phyloP scores from a whole-genome alignment of 257 asterid species.

The Solanum chmielewskii region DNA sequence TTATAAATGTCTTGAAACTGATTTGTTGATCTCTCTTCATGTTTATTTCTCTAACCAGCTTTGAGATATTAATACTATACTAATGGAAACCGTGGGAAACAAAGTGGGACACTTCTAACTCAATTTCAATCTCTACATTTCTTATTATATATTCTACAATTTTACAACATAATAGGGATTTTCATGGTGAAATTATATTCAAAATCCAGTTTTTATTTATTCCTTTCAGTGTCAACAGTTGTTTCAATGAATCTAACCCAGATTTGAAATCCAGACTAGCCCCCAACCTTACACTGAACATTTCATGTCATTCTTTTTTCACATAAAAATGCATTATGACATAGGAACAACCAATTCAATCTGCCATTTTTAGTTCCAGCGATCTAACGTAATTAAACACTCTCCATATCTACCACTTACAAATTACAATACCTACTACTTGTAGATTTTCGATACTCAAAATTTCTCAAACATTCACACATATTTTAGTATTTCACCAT shows the following conservation, averaged over 20 bases:
- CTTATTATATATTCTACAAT: neutral
- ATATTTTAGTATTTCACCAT: neutral
- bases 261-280: neutral
- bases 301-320: neutral
- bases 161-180: neutral
- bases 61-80: neutral
- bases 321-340: neutral
- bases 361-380: neutral
- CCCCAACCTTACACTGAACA: neutral
- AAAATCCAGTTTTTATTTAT: neutral
- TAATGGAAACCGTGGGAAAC: neutral
- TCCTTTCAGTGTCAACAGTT: neutral
- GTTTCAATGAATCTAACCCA: neutral
- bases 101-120: neutral
- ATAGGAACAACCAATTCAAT: neutral
- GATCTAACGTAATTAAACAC: neutral
- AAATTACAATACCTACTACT: neutral
- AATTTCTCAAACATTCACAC: neutral
- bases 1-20: neutral
- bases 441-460: neutral
- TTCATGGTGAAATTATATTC: neutral
- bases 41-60: neutral
- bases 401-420: neutral
- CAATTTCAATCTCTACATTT: neutral
- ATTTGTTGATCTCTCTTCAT: neutral